Percentiles rank a stretch among this genome's conserved stretches.
Evolutionary conservation across 306 rosid species (phyloP).

Genomic region (Prinsepia uniflora): DNA sequence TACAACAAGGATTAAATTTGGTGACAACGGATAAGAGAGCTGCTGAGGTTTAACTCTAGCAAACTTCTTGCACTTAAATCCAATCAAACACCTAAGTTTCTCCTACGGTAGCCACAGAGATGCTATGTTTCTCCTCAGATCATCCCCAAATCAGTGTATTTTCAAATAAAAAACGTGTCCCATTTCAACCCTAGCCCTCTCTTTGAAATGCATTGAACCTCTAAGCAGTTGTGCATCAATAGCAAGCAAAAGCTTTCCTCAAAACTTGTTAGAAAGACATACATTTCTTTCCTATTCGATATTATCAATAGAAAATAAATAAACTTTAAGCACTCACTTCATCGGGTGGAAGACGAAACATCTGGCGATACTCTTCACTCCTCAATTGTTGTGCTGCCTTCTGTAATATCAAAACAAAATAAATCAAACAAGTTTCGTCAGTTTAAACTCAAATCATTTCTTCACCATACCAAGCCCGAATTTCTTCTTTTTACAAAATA

Average conservation of each 20-base stretch:
- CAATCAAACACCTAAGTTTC: neutral
- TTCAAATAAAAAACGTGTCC: neutral
- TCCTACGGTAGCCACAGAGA: neutral
- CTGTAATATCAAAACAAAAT: conserved; percentile 32
- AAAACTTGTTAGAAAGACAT: neutral
- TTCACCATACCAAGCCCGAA: neutral
- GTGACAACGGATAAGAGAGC: neutral
- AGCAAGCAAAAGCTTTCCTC: neutral
- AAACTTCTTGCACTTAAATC: neutral
- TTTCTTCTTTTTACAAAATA: neutral
- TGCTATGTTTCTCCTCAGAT: neutral
- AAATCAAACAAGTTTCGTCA: neutral
- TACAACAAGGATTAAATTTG: neutral
- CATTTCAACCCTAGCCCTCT: neutral
- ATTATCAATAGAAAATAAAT: neutral
- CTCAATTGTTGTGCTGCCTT: conserved; percentile 37
- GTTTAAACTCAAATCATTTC: neutral
- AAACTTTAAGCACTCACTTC: conserved; percentile 58
- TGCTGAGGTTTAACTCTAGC: neutral
- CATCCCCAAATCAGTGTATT: neutral
- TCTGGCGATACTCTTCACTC: conserved; percentile 93
- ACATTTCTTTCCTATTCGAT: neutral
- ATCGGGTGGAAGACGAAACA: conserved; percentile 84
- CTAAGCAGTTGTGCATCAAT: neutral
- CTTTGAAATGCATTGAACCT: neutral